A percentile compares a stretch with the other conserved stretches of the same genome.
Conservation (phyloP, 495 filamentous ascomycete species). For the Aspergillus bridgeri region DNA sequence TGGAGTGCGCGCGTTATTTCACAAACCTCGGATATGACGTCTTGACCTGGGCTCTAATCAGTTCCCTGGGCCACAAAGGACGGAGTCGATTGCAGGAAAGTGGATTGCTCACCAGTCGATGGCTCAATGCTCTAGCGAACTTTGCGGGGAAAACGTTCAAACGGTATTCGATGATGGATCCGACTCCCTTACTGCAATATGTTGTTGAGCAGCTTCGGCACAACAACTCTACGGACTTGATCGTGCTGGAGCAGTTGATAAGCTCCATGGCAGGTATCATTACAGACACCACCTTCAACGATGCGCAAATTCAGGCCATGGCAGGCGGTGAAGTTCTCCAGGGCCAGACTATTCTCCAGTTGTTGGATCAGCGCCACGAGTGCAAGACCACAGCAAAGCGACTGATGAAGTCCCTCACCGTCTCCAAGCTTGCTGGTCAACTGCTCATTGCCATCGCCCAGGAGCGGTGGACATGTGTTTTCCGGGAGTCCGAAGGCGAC, state of each 20-base stretch:
- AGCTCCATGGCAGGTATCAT: constrained; percentile 90
- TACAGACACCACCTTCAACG: constrained; percentile 78
- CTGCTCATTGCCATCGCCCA: constrained; percentile 87
- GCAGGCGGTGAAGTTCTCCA: constrained; percentile 78
- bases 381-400: constrained; percentile 63
- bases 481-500: constrained; percentile 58
- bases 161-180: constrained; percentile 75
- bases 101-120: constrained; percentile 82
- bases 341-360: constrained; percentile 68
- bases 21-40: constrained; percentile 91
- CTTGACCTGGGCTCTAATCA: constrained; percentile 82
- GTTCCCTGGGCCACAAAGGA: constrained; percentile 68
- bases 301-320: constrained; percentile 79
- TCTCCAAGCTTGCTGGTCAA: constrained; percentile 68
- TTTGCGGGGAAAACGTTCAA: constrained; percentile 88
- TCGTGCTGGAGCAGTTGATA: constrained; percentile 84
- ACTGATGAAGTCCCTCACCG: constrained; percentile 72
- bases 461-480: constrained; percentile 77
- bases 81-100: constrained; percentile 76
- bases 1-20: constrained; percentile 91
- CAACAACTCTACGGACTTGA: constrained; percentile 80
- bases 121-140: constrained; percentile 77
- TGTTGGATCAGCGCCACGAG: constrained; percentile 76
- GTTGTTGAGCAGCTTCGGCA: constrained; percentile 75
- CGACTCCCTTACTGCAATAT: constrained; percentile 82